Evolutionary conservation across 805 yeast genomes (phyloP).

Genomic region (Priceomyces carsonii): DNA sequence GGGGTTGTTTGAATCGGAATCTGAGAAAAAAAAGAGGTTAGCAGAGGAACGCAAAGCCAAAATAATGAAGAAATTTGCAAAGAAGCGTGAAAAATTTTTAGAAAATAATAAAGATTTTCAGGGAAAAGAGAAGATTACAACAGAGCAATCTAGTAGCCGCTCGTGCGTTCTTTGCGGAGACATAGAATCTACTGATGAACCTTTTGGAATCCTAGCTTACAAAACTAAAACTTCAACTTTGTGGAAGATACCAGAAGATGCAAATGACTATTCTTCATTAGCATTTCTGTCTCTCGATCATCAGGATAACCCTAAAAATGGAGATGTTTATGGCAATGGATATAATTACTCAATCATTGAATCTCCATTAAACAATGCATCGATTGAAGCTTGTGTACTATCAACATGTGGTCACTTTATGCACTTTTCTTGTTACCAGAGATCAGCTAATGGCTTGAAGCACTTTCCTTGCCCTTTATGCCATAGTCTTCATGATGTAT

Average conservation of each 20-base stretch:
- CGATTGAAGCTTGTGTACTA: slow-evolving; percentile 27
- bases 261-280: slow-evolving; percentile 13
- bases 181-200: slow-evolving; percentile 41
- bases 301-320: slow-evolving; percentile 17
- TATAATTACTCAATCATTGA: slow-evolving; percentile 19
- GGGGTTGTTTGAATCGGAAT: slow-evolving; percentile 48
- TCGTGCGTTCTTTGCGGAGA: slow-evolving; percentile 64
- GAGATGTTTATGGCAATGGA: slow-evolving; percentile 21
- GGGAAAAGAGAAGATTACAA: slow-evolving; percentile 8
- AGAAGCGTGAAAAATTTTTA: slow-evolving; percentile 48
- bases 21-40: slow-evolving; percentile 54
- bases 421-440: slow-evolving; percentile 46
- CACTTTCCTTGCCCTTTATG: slow-evolving; percentile 53
- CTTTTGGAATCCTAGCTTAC: slow-evolving; percentile 62
- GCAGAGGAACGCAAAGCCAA: slow-evolving; percentile 64
- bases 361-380: slow-evolving; percentile 9
- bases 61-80: slow-evolving; percentile 61
- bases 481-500: slow-evolving; percentile 43
- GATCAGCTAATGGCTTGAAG: slow-evolving; percentile 22
- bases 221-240: slow-evolving; percentile 47
- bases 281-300: slow-evolving; percentile 24
- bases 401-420: slow-evolving; percentile 55
- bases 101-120: slow-evolving; percentile 31
- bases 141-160: slow-evolving; percentile 18
- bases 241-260: slow-evolving; percentile 44